phyloP scores from a whole-genome alignment of 352 stramenopile species.

The Plasmopara muralis region DNA sequence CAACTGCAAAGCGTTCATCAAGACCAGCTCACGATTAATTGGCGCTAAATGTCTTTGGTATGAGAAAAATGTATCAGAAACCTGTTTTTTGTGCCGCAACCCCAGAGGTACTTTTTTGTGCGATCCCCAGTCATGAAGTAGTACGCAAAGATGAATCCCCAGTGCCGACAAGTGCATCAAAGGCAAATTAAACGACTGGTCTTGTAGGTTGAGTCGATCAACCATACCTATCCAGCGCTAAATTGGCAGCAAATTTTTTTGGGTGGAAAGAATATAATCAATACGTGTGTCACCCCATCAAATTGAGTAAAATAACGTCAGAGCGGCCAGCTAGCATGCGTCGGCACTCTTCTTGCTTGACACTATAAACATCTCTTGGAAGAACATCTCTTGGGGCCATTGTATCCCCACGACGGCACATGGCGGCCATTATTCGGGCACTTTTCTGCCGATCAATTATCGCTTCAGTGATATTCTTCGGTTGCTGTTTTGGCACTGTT shows the following conservation, averaged over 20 bases:
- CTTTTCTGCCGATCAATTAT: not conserved
- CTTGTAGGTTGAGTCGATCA: not conserved
- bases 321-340: not conserved
- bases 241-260: not conserved
- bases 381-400: not conserved
- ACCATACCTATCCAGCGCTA: not conserved
- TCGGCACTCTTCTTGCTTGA: not conserved
- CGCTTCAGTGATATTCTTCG: not conserved
- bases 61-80: not conserved
- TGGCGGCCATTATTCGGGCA: not conserved
- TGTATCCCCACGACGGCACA: not conserved
- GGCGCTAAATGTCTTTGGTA: not conserved
- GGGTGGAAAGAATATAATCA: not conserved
- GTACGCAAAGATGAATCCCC: not conserved
- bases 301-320: not conserved
- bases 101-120: not conserved
- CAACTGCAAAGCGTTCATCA: too few species aligned
- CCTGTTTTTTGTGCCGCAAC: not conserved
- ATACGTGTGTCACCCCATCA: not conserved
- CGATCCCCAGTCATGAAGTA: too few species aligned
- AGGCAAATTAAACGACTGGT: not conserved
- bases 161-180: not conserved
- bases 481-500: not conserved
- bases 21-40: too few species aligned
- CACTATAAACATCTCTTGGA: not conserved